A percentile compares a stretch with the other conserved stretches of the same genome.
phyloP scores from a whole-genome alignment of 352 stramenopile genomes.

The Sclerospora graminicola region DNA sequence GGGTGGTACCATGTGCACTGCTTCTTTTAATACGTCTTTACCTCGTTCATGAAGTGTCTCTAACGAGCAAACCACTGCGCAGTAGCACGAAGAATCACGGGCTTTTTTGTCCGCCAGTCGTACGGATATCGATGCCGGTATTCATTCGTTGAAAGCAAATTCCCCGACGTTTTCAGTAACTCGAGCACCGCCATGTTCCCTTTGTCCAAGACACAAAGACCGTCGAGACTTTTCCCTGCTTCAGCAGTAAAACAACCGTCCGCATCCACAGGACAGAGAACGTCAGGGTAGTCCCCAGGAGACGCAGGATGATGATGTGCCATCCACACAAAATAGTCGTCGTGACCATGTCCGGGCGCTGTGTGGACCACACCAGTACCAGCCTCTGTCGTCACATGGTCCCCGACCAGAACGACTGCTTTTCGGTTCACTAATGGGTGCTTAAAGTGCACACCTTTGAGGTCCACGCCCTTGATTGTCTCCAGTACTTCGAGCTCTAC shows the following conservation, averaged over 20 bases:
- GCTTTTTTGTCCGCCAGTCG: slow-evolving; percentile 99
- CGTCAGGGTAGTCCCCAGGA: slow-evolving; percentile 23
- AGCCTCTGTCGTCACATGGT: slow-evolving; percentile 97
- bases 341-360: slow-evolving; percentile 94
- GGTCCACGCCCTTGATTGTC: slow-evolving; percentile 41
- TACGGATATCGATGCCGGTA: slow-evolving; percentile 96
- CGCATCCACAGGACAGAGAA: slow-evolving; percentile 60
- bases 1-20: slow-evolving; percentile 90
- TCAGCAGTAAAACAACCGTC: slow-evolving; percentile 83
- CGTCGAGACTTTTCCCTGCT: slow-evolving; percentile 80
- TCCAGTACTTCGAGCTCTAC: slow-evolving; percentile 42
- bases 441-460: slow-evolving; percentile 59
- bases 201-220: slow-evolving; percentile 86
- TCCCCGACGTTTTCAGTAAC: slow-evolving; percentile 57
- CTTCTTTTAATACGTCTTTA: slow-evolving; percentile 36
- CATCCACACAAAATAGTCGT: slow-evolving; percentile 88
- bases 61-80: slow-evolving; percentile 98
- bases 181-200: slow-evolving; percentile 91
- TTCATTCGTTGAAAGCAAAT: slow-evolving; percentile 80
- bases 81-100: slow-evolving; percentile 96
- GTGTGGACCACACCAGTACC: slow-evolving; percentile 99
- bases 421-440: slow-evolving; percentile 86
- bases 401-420: slow-evolving; percentile 84
- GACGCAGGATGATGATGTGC: slow-evolving; percentile 43
- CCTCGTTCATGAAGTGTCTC: slow-evolving; percentile 86